Percentiles rank a stretch among this genome's conserved stretches.
Conservation (phyloP, 176 grass and related monocot genomes). For the Microstegium vimineum region DNA sequence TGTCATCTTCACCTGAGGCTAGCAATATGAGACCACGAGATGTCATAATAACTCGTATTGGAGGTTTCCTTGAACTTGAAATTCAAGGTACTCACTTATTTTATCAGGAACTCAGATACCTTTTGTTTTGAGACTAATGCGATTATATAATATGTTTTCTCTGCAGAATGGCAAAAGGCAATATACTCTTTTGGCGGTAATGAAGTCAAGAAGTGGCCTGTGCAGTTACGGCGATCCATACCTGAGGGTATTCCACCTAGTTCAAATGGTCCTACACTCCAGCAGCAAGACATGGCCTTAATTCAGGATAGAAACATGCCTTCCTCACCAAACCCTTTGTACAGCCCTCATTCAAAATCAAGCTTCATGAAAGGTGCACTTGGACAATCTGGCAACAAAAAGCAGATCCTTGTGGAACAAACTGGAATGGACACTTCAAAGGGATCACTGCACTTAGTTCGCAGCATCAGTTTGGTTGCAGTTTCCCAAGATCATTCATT, state of each 20-base stretch:
- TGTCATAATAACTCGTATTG: slow-evolving; percentile 80
- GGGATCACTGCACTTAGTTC: slow-evolving; percentile 75
- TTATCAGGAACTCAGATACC: not conserved
- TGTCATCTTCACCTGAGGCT: slow-evolving; percentile 62
- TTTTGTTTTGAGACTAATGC: slow-evolving; percentile 18
- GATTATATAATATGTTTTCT: slow-evolving; percentile 28
- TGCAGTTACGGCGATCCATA: slow-evolving; percentile 80
- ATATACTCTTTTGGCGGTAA: slow-evolving; percentile 88
- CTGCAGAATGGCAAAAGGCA: slow-evolving; percentile 93
- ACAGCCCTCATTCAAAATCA: slow-evolving; percentile 82
- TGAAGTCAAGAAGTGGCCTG: slow-evolving; percentile 88
- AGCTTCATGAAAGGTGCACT: slow-evolving; percentile 74
- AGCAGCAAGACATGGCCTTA: slow-evolving; percentile 74
- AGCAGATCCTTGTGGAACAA: slow-evolving; percentile 72
- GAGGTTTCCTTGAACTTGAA: slow-evolving; percentile 98
- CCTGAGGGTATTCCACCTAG: slow-evolving; percentile 61
- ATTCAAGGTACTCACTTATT: slow-evolving; percentile 83
- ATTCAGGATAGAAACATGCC: slow-evolving; percentile 87
- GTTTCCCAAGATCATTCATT: slow-evolving; percentile 77
- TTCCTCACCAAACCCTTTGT: slow-evolving; percentile 73
- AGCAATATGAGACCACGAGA: slow-evolving; percentile 66
- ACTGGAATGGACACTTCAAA: slow-evolving; percentile 58
- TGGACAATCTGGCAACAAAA: slow-evolving; percentile 67
- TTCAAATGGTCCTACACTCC: slow-evolving; percentile 55
- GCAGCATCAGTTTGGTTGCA: slow-evolving; percentile 90